Conservation (phyloP, 768 basidiomycete species). For the Vishniacozyma victoriae region DNA sequence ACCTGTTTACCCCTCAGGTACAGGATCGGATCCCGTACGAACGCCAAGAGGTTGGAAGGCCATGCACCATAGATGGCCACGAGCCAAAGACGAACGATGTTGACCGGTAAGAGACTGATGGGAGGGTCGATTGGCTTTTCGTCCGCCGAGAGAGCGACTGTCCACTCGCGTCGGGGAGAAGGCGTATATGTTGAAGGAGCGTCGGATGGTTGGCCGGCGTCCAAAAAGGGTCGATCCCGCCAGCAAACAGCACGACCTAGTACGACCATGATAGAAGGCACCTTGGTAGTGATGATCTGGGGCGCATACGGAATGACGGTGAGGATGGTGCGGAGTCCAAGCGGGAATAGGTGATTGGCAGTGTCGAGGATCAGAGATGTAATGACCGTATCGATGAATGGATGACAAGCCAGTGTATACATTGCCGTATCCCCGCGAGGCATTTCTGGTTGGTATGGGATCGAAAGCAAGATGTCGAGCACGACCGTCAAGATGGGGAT, state of each 20-base stretch:
- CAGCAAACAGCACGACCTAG: constrained; percentile 41
- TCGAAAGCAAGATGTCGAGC: constrained; percentile 1
- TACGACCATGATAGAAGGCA: constrained; percentile 36
- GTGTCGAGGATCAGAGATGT: constrained; percentile 29
- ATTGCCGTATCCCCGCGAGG: constrained; percentile 6
- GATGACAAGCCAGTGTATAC: not conserved
- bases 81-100: constrained; percentile 20
- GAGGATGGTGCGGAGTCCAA: constrained; percentile 26
- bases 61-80: constrained; percentile 71
- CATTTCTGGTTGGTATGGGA: constrained; percentile 5
- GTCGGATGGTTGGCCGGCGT: constrained; percentile 52
- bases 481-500: constrained; percentile 6
- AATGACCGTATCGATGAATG: constrained; percentile 11
- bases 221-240: constrained; percentile 35
- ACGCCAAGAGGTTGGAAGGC: constrained; percentile 78
- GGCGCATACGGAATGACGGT: constrained; percentile 31
- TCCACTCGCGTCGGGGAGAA: constrained; percentile 19
- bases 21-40: constrained; percentile 62
- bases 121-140: constrained; percentile 3
- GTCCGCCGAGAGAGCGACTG: constrained; percentile 12
- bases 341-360: constrained; percentile 31
- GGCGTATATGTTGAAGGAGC: constrained; percentile 57
- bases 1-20: constrained; percentile 58
- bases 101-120: constrained; percentile 37
- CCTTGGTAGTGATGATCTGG: constrained; percentile 21